A percentile compares a stretch with the other conserved stretches of the same genome.
These are phyloP conservation scores for Dioszegia aurantiaca DNA, from an alignment of 768 basidiomycete genomes.

Conservation along the genomic window DNA sequence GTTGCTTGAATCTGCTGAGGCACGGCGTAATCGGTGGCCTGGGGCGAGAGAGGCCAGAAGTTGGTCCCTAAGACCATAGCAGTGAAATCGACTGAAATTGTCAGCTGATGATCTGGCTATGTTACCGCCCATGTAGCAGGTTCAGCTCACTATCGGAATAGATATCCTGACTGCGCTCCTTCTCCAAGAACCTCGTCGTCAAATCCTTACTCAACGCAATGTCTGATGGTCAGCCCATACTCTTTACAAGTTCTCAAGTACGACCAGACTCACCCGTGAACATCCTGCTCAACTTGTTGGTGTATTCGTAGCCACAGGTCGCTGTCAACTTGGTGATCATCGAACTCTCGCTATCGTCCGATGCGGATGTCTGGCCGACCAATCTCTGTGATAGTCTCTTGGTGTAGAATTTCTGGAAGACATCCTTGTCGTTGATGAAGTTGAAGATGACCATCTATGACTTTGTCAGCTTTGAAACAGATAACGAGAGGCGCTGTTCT, in stretches of 20 bases:
- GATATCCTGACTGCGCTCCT: slow-evolving; percentile 66
- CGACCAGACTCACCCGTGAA: slow-evolving; percentile 67
- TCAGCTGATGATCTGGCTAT: too few relatives aligned
- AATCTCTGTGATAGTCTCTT: slow-evolving; percentile 90
- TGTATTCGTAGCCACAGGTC: slow-evolving; percentile 94
- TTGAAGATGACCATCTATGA: slow-evolving; percentile 98
- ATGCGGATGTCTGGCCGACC: slow-evolving; percentile 83
- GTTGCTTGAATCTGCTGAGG: slow-evolving; percentile 81
- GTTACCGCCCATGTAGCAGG: not conserved
- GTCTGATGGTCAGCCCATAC: slow-evolving; percentile 58
- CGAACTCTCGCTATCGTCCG: slow-evolving; percentile 91
- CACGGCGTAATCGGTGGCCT: slow-evolving; percentile 74
- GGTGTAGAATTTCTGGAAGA: slow-evolving; percentile 96
- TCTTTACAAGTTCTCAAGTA: not conserved
- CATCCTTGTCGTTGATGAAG: slow-evolving; percentile 97
- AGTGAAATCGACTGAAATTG: slow-evolving; percentile 68
- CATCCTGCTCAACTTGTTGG: slow-evolving; percentile 93
- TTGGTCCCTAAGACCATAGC: slow-evolving; percentile 93
- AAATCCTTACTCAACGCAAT: slow-evolving; percentile 93
- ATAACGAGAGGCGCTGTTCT: too few relatives aligned
- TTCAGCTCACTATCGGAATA: slow-evolving; percentile 14
- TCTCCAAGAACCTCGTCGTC: slow-evolving; percentile 89
- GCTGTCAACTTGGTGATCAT: slow-evolving; percentile 99
- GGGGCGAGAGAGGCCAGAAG: slow-evolving; percentile 88
- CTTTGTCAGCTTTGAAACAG: too few relatives aligned